Conservation (phyloP, 768 basidiomycete species). For the Suillus lakei region DNA sequence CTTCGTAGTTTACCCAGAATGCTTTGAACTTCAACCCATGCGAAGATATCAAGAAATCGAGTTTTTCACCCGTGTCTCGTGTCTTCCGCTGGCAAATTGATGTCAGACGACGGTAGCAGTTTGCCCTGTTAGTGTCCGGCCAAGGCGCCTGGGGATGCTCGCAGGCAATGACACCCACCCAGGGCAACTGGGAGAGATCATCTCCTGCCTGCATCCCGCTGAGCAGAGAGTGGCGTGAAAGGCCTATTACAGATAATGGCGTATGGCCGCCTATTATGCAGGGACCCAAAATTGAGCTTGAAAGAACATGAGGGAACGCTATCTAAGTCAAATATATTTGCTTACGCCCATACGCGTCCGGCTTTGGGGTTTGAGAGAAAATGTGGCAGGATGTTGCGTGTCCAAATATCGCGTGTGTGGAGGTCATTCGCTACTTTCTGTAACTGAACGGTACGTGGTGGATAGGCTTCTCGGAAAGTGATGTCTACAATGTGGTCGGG, state of each 20-base stretch:
- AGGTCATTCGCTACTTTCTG: not conserved
- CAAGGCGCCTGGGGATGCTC: conserved; percentile 1
- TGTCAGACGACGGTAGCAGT: not conserved
- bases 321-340: not conserved
- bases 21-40: not conserved
- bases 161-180: conserved; percentile 1
- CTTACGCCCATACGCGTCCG: not conserved
- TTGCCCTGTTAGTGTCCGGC: not conserved
- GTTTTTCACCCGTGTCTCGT: not conserved
- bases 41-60: not conserved
- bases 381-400: not conserved
- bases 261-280: not conserved
- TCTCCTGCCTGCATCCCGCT: conserved; percentile 1
- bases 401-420: conserved; percentile 5
- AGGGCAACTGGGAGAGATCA: not conserved
- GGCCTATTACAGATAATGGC: not conserved
- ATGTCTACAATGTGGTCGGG: not conserved
- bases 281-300: not conserved
- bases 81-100: not conserved
- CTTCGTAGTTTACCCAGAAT: not conserved
- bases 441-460: not conserved
- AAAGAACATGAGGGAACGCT: not conserved
- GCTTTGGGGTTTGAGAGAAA: not conserved
- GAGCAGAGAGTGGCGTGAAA: not conserved
- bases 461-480: not conserved